Conservation (phyloP, 2,329 filamentous ascomycete species). For the Cercospora sp. region DNA sequence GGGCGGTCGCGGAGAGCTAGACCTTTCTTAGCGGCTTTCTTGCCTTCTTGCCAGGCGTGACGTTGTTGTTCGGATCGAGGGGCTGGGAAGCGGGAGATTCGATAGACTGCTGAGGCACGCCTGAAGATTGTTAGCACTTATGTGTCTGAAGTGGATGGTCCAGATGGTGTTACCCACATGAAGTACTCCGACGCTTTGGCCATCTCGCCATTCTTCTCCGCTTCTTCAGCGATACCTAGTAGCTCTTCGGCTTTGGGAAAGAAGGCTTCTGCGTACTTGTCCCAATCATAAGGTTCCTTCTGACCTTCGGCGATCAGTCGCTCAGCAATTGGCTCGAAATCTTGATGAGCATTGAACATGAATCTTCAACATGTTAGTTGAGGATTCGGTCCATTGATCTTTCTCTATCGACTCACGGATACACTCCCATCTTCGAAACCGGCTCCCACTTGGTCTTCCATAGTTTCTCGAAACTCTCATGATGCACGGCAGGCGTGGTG, state of each 20-base stretch:
- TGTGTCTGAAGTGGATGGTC: background rate
- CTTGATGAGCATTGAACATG: constrained; percentile 67
- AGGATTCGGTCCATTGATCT: background rate
- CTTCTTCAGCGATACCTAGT: constrained; percentile 53
- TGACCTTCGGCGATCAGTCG: constrained; percentile 61
- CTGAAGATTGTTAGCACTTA: constrained; percentile 28
- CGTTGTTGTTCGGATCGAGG: constrained; percentile 55
- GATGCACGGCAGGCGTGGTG: constrained; percentile 46
- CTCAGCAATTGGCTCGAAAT: constrained; percentile 70
- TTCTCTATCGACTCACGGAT: constrained; percentile 25
- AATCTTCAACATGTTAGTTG: constrained; percentile 47
- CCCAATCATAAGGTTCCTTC: constrained; percentile 64
- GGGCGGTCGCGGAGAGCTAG: constrained; percentile 55
- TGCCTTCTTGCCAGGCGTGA: constrained; percentile 66
- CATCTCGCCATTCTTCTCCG: constrained; percentile 50
- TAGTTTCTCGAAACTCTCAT: constrained; percentile 50
- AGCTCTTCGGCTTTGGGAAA: constrained; percentile 63
- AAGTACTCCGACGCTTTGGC: constrained; percentile 62
- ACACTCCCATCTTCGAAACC: constrained; percentile 59
- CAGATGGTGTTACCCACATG: constrained; percentile 44
- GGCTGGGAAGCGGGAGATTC: constrained; percentile 70
- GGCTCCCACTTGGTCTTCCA: constrained; percentile 79
- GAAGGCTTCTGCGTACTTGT: constrained; percentile 63
- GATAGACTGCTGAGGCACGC: constrained; percentile 71
- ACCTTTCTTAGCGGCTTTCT: constrained; percentile 62